Evolutionary conservation across 495 filamentous ascomycete genomes (phyloP).

Genomic region (Sphaerosporella brunnea): DNA sequence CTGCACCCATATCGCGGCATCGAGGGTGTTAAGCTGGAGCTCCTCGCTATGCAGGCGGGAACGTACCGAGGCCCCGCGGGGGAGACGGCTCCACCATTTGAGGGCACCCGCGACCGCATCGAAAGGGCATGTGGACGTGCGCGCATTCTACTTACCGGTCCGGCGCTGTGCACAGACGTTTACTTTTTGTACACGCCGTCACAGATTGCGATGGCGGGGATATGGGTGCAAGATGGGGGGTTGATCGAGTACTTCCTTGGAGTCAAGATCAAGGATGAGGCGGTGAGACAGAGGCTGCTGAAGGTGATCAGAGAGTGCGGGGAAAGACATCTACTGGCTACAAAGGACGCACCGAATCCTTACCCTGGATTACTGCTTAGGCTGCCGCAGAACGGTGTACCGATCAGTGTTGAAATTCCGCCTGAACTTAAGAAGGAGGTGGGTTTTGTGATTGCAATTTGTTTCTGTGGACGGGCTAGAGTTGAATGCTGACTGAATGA

Average conservation of each 20-base stretch:
- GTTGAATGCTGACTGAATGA: not conserved
- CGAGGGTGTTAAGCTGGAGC: constrained; percentile 70
- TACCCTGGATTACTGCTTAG: constrained; percentile 16
- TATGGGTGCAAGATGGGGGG: constrained; percentile 55
- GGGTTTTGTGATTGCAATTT: too few species aligned
- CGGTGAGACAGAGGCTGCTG: constrained; percentile 35
- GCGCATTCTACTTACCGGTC: constrained; percentile 53
- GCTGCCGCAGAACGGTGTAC: constrained; percentile 20
- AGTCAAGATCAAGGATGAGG: constrained; percentile 44
- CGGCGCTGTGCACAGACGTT: constrained; percentile 70
- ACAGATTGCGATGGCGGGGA: constrained; percentile 74
- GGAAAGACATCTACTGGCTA: constrained; percentile 11
- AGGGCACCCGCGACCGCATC: constrained; percentile 32
- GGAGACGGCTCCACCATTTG: not conserved
- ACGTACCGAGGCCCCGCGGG: constrained; percentile 12
- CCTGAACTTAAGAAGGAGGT: constrained; percentile 31
- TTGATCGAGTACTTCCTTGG: constrained; percentile 55
- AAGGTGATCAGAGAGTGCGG: constrained; percentile 15
- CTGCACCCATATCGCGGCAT: constrained; percentile 78
- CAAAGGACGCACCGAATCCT: constrained; percentile 6
- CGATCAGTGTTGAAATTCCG: constrained; percentile 11
- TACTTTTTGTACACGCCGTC: constrained; percentile 93
- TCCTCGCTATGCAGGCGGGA: constrained; percentile 37
- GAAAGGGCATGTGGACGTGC: constrained; percentile 50
- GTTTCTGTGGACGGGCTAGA: not conserved